Percentiles rank a stretch among this genome's conserved stretches.
phyloP scores from a whole-genome alignment of 2,329 filamentous ascomycete genomes.

The Penicillium decumbens region DNA sequence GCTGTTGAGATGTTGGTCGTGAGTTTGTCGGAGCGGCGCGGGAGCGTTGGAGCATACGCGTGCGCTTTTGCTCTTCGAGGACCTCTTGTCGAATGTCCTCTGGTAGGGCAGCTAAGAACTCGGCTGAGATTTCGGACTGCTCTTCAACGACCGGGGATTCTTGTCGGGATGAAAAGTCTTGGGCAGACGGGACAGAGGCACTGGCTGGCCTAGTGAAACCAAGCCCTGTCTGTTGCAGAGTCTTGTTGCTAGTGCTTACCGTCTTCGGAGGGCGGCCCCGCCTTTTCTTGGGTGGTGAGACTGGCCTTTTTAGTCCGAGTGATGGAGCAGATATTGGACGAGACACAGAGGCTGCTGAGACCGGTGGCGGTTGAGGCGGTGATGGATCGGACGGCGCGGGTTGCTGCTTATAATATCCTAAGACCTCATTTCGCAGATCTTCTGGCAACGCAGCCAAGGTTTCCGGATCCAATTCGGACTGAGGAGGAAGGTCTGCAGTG shows the following conservation, averaged over 20 bases:
- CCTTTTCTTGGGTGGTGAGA: constrained; percentile 65
- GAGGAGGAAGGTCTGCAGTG: constrained; percentile 49
- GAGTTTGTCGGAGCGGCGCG: constrained; percentile 36
- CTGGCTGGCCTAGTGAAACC: constrained; percentile 36
- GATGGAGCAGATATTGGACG: constrained; percentile 38
- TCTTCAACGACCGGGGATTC: constrained; percentile 30
- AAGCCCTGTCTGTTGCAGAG: constrained; percentile 70
- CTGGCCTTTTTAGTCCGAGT: constrained; percentile 42
- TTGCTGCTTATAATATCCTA: constrained; percentile 61
- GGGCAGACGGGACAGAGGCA: constrained; percentile 10
- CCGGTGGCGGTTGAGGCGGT: constrained; percentile 29
- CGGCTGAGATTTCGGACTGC: constrained; percentile 52
- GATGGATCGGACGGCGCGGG: constrained; percentile 16
- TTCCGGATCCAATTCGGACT: constrained; percentile 79
- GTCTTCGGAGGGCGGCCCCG: constrained; percentile 51
- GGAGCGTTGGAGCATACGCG: constrained; percentile 55
- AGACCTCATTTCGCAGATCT: constrained; percentile 77
- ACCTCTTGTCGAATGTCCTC: constrained; percentile 75
- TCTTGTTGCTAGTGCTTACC: constrained; percentile 50
- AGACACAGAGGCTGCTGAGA: constrained; percentile 43
- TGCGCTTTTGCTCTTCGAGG: constrained; percentile 64
- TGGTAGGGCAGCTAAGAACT: constrained; percentile 77
- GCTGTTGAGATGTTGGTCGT: constrained; percentile 19
- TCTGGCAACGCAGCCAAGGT: constrained; percentile 78
- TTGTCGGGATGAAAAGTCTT: constrained; percentile 16